phyloP scores from a whole-genome alignment of 208 protist species.

The Angomonas deanei region DNA sequence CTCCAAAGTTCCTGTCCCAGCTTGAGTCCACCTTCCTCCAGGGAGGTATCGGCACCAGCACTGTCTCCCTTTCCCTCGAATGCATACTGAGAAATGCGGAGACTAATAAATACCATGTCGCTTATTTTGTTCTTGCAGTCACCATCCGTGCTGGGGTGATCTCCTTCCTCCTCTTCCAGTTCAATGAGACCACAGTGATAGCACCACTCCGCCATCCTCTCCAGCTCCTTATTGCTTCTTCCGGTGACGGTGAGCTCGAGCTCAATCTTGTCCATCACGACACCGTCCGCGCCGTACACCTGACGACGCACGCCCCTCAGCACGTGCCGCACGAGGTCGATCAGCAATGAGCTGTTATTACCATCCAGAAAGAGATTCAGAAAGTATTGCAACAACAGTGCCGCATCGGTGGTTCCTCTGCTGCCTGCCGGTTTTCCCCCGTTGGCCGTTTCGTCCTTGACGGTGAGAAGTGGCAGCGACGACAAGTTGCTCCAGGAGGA shows the following conservation, averaged over 20 bases:
- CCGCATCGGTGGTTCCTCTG: conserved; percentile 13
- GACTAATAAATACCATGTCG: conserved; percentile 26
- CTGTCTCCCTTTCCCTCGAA: conserved; percentile 13
- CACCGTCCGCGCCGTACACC: conserved; percentile 6
- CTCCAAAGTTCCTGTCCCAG: not conserved
- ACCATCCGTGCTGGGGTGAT: not conserved
- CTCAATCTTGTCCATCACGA: conserved; percentile 35
- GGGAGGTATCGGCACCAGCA: not conserved
- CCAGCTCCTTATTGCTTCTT: conserved; percentile 30
- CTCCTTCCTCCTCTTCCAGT: conserved; percentile 1
- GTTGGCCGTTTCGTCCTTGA: no score
- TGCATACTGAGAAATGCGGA: conserved; percentile 48
- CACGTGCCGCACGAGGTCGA: conserved; percentile 35
- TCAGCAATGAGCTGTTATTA: conserved; percentile 40
- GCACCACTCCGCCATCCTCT: conserved; percentile 64
- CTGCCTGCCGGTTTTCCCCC: no score
- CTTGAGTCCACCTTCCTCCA: not conserved
- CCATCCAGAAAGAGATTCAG: conserved; percentile 34
- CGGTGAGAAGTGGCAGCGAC: no score
- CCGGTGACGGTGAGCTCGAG: conserved; percentile 70
- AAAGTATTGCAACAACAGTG: conserved; percentile 35
- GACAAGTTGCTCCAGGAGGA: conserved; percentile 10
- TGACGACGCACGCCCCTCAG: conserved; percentile 21
- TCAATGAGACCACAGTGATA: conserved; percentile 37
- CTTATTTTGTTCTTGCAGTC: not conserved